phyloP scores from a whole-genome alignment of 2,329 filamentous ascomycete species.

The Colletotrichum sp. region DNA sequence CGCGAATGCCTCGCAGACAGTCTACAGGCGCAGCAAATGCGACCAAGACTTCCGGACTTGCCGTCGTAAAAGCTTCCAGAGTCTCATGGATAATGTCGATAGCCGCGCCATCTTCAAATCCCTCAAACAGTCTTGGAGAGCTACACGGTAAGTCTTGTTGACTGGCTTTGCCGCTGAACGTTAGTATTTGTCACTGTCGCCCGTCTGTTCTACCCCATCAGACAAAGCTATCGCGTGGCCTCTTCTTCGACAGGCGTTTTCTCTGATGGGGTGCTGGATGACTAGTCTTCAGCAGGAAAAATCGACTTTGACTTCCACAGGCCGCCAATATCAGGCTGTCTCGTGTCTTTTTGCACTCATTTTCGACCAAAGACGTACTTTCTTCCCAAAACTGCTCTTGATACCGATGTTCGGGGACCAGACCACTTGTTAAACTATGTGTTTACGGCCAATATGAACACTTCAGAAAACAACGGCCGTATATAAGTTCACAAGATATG shows the following conservation, averaged over 20 bases:
- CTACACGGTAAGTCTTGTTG: background rate
- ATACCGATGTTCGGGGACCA: background rate
- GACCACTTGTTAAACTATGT: background rate
- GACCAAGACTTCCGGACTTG: accelerated
- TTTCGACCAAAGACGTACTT: no score
- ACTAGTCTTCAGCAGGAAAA: no score
- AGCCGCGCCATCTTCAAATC: background rate
- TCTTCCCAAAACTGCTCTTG: background rate
- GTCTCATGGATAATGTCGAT: background rate
- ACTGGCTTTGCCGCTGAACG: accelerated
- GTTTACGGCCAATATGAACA: background rate
- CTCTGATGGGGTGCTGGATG: no score
- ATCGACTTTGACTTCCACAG: no score
- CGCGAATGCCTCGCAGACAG: background rate
- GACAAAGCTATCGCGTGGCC: background rate
- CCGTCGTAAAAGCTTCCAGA: background rate
- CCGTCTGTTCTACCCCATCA: background rate
- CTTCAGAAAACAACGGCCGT: background rate
- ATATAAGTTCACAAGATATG: background rate
- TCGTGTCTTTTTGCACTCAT: background rate
- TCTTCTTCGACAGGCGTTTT: background rate
- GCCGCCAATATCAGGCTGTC: background rate
- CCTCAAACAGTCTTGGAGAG: no score
- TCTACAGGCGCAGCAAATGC: background rate
- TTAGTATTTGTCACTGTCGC: background rate